Evolutionary conservation across 2,329 filamentous ascomycete species (phyloP).

Genomic region (Ceratocystis alfenasii): DNA sequence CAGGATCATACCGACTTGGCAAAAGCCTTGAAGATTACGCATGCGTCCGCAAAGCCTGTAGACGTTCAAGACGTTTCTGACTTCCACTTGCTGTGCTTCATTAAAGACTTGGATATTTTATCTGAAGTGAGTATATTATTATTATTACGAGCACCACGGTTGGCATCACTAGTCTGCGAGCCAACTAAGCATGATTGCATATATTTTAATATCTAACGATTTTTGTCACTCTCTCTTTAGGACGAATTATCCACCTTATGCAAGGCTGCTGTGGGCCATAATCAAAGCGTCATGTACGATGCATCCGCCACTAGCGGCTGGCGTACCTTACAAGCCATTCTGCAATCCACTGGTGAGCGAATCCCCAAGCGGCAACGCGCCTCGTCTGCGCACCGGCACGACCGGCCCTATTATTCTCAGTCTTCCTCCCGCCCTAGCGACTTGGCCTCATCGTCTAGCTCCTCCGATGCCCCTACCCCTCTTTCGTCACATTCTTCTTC

Average conservation of each 20-base stretch:
- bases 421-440: conserved; percentile 25
- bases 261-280: conserved; percentile 69
- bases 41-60: conserved; percentile 31
- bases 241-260: conserved; percentile 81
- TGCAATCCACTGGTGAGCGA: conserved; percentile 96
- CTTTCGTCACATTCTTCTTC: conserved; percentile 22
- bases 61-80: conserved; percentile 64
- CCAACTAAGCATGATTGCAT: not conserved
- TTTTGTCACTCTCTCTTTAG: conserved; percentile 36
- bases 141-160: not conserved
- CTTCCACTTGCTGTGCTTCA: conserved; percentile 85
- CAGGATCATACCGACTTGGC: conserved; percentile 64
- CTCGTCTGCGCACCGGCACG: conserved; percentile 20
- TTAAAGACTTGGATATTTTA: conserved; percentile 68
- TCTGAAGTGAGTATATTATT: conserved; percentile 53
- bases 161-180: not conserved
- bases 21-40: conserved; percentile 49
- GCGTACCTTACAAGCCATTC: conserved; percentile 84
- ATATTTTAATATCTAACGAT: conserved; percentile 19
- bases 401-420: conserved; percentile 11
- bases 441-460: conserved; percentile 25
- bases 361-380: conserved; percentile 57
- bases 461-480: conserved; percentile 25
- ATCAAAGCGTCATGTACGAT: conserved; percentile 68
- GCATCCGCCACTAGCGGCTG: conserved; percentile 81